Evolutionary conservation across 306 rosid genomes (phyloP), one percentile per base, ranked within the genome.

Genomic region (Quercus rubra): DNA sequence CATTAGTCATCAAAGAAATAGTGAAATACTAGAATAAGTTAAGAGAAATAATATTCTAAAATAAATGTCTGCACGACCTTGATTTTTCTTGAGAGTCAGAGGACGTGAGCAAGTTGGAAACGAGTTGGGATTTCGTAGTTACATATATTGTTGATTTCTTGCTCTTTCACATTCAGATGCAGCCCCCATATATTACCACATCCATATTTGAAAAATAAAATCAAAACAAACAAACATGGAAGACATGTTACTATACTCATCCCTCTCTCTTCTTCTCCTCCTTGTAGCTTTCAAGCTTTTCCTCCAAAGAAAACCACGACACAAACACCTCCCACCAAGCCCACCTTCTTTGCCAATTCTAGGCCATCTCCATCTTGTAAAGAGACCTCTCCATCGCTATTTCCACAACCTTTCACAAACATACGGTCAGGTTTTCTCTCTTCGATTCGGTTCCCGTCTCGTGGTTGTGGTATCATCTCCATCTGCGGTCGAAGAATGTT

Each of bases 311-410:
- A 55, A 12, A 56, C 55, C 59, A 23, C 31, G 13, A 51, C 21
- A 6, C 38, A 86, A 46, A 28, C 83, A 86, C 74, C 86, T 86
- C 55, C 91, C 97, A 20, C 96, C 92, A 0, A 13, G 56, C 52
- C 90, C 92, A 5, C 89, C 88, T 1, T 56, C 87, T 30, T 64
- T 89, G 20, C 97, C 97, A 0, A 12, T 91, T 64, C 56, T 91
- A 5, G 96, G 96, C 27, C 87, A 93, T 63, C 91, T 91, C 64
- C 90, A 86, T 15, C 87, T 76, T 73, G 41, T 91, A 0, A 87
- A 82, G 79, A 59, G 1, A 6, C 94, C 91, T 0, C 3, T 84
- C 28, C 84, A 88, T 38, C 87, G 75, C 3, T 20, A 46, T 20
- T 51, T 91, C 0, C 82, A 76, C 11, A 9, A 4, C 10, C 84